phyloP scores from a whole-genome alignment of 257 asterid species.

The Lithospermum erythrorhizon region DNA sequence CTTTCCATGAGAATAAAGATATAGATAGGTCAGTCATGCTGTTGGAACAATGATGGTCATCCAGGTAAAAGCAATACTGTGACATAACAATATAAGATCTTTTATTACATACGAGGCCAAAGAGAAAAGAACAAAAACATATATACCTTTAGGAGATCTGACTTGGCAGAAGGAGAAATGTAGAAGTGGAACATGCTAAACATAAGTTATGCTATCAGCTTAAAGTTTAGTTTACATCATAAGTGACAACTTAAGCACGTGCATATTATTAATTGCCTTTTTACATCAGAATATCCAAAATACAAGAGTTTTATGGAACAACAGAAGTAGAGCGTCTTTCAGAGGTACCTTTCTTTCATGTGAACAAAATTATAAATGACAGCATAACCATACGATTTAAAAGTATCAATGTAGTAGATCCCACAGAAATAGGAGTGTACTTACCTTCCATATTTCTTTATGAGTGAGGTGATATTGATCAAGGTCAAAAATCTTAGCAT shows the following conservation, averaged over 20 bases:
- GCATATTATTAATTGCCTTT: neutral
- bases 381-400: neutral
- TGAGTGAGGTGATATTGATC: slow-evolving; percentile 91
- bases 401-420: neutral
- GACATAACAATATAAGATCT: slow-evolving; percentile 11
- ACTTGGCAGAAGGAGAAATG: too few relatives aligned
- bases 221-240: too few relatives aligned
- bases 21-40: slow-evolving; percentile 98
- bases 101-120: neutral
- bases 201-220: too few relatives aligned
- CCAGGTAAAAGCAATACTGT: slow-evolving; percentile 98
- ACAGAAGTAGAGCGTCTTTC: neutral
- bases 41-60: slow-evolving; percentile 90
- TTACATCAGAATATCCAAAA: too few relatives aligned
- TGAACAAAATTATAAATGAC: neutral
- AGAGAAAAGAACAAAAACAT: neutral
- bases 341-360: neutral
- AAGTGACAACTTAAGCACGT: neutral
- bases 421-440: neutral
- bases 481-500: slow-evolving; percentile 81
- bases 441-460: slow-evolving; percentile 95
- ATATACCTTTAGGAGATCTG: neutral
- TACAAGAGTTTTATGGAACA: neutral
- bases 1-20: slow-evolving; percentile 97
- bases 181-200: too few relatives aligned